Evolutionary conservation across 495 filamentous ascomycete species (phyloP), one percentile per base, ranked within the genome.

Genomic region (Trichoderma gamsii): DNA sequence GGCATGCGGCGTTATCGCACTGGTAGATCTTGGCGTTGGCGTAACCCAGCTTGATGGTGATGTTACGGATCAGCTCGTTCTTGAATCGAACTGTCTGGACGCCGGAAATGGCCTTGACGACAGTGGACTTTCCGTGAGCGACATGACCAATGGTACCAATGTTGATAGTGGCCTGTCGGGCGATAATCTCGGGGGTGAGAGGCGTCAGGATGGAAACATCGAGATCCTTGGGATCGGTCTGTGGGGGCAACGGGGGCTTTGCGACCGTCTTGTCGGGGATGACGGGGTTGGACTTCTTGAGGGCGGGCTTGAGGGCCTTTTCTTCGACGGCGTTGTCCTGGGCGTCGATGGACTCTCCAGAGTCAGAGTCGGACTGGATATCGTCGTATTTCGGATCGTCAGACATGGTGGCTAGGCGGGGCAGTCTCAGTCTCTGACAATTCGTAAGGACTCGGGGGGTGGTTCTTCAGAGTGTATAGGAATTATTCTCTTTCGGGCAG

Each of bases 11-110:
- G 79, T 91, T 97, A 78, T 97, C 92, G 78, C 95, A 99, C 85
- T 97, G 93, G 87, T 99, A 99, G 80, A 99, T 91, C 81, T 99
- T 99, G 70, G 95, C 95, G 79, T 99, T 99, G 76, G 95, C 95
- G 78, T 99, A 99, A 76, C 95, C 95, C 76, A 99, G 87, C 87
- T 99, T 99, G 82, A 99, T 99, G 69, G 95, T 99, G 75, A 99
- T 99, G 76, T 99, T 99, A 72, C 95, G 85, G 82, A 98, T 95
- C 79, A 97, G 81, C 79, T 99, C 95, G 80, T 97, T 99, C 88
- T 99, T 99, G 85, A 99, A 99, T 69, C 95, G 87, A 73, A 99
- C 95, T 16, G 95, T 99, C 84, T 99, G 95, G 35, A 99, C 95
- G 63, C 95, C 96, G 0, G 95, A 97, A 71, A 99, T 97, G 67